Base-by-base conservation (phyloP, 169 alveolate species). In the Condylostoma magnum region DNA sequence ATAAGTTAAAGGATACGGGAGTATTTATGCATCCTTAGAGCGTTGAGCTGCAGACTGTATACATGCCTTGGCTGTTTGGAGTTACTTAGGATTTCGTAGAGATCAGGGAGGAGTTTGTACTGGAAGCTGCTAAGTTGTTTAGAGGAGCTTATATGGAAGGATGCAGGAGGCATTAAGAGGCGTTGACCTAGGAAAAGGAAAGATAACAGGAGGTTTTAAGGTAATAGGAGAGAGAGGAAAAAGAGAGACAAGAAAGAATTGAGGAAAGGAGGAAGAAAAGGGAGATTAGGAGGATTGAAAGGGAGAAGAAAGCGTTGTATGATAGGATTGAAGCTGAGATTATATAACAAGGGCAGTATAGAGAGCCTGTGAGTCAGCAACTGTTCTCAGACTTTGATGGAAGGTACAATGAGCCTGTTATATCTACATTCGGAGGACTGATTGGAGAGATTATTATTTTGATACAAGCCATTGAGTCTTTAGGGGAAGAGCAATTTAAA, bases 41-140 rank as follows among this genome's bases (percentile, higher is more conserved):
- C 66, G 72, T 72, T 38, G 33, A 55, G n/a, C 66, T 86, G 8
- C 57, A 82, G 28, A 52, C 75, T 34, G 38, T 75, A 18, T 70
- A 82, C 36, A 25, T 76, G 15, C 93, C 90, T 3, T 86, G 93
- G 92, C 47, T 86, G 37, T 67, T 56, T 18, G 28, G n/a, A 6
- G 25, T 8, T 12, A 27, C 66, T 6, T 25, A 10, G 25, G 63
- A n/a, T 15, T 8, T 6, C 6, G 8, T 37, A 37, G 0, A 12
- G 6, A 15, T 8, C 28, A 47, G 18, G 10, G n/a, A 8, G 27
- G 12, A 43, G 6, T 10, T 47, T 8, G n/a, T 8, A 20, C 36
- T n/a, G n/a, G n/a, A n/a, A n/a, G n/a, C n/a, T n/a, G n/a, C n/a
- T n/a, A n/a, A 22, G 18, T 6, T 66, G 6, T 25, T 66, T 38